Conservation (phyloP, 108 stramenopile genomes). For the Skeletonema grethae region DNA sequence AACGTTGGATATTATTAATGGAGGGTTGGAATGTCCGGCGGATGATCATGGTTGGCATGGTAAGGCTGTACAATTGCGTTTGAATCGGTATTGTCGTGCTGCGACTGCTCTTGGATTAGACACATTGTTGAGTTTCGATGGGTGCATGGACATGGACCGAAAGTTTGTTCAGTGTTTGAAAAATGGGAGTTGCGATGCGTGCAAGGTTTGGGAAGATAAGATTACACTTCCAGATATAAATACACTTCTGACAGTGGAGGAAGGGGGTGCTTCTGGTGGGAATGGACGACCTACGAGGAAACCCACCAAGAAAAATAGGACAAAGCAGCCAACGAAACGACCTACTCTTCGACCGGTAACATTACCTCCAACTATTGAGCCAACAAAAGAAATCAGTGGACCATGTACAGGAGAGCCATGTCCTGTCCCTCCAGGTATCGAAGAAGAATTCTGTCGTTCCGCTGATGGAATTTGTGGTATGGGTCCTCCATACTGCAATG, state of each 20-base stretch:
- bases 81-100: conserved; percentile 48
- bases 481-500: conserved; percentile 33
- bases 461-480: conserved; percentile 25
- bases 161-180: conserved; percentile 38
- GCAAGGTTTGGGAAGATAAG: conserved; percentile 27
- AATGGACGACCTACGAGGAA: not conserved
- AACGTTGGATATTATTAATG: conserved; percentile 47
- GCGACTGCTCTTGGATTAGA: conserved; percentile 37
- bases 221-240: not conserved
- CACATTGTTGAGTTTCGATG: conserved; percentile 22
- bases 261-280: not conserved
- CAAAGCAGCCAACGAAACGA: not conserved
- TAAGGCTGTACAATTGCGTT: conserved; percentile 38
- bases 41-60: conserved; percentile 48
- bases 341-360: not conserved
- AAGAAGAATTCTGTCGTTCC: conserved; percentile 29
- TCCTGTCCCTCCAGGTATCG: conserved; percentile 18
- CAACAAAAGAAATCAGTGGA: conserved; percentile 1
- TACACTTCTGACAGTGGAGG: not conserved
- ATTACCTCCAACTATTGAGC: not conserved
- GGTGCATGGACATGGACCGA: conserved; percentile 40
- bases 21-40: conserved; percentile 48
- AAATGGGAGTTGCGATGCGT: conserved; percentile 36
- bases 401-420: conserved; percentile 32
- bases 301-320: not conserved